Evolutionary conservation across 371 early-diverging fungal genomes (phyloP).

Genomic region (Smittium mucronatum): DNA sequence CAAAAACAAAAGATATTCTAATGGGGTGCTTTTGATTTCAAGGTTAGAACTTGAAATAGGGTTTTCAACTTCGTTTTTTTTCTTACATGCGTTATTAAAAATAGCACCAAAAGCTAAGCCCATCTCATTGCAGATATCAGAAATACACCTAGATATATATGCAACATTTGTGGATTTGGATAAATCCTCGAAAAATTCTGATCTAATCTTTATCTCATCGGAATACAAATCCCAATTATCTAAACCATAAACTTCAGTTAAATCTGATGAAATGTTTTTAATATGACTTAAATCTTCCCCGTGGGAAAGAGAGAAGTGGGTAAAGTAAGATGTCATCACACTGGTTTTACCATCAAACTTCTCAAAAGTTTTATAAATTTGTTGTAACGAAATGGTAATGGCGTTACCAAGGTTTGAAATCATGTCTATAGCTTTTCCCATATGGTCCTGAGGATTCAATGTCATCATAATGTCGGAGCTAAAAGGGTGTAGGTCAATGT

Average conservation of each 20-base stretch:
- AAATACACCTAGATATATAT: not conserved
- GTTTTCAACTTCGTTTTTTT: not conserved
- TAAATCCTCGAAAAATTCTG: not conserved
- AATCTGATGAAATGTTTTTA: not conserved
- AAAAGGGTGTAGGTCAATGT: too few relatives aligned
- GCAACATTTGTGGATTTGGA: not conserved
- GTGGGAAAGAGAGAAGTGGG: not conserved
- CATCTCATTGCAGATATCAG: not conserved
- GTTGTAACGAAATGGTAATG: not conserved
- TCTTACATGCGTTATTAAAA: not conserved
- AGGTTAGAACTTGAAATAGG: not conserved
- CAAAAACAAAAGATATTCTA: not conserved
- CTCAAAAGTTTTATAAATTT: constrained; percentile 4
- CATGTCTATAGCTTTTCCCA: not conserved
- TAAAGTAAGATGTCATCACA: not conserved
- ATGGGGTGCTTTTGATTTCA: not conserved
- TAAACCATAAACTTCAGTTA: not conserved
- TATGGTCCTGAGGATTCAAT: not conserved
- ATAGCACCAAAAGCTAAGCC: not conserved
- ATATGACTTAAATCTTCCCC: not conserved
- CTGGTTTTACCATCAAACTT: not conserved
- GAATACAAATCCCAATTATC: constrained; percentile 1
- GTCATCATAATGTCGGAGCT: too few relatives aligned
- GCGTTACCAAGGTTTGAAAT: not conserved
- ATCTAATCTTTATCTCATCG: not conserved